phyloP scores from a whole-genome alignment of 768 basidiomycete genomes.

The Xanthoconium purpureum region DNA sequence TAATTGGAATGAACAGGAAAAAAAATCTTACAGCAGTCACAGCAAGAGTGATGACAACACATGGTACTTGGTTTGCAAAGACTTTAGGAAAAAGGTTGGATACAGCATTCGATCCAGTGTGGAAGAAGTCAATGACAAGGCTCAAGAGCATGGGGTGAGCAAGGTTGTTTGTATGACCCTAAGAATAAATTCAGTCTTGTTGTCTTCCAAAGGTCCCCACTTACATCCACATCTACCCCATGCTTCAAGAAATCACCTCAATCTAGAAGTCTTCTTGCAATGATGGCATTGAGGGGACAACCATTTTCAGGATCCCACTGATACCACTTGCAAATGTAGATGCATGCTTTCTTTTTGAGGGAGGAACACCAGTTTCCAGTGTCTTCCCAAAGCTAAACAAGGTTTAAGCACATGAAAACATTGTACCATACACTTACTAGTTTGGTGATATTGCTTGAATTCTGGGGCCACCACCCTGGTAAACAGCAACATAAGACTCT shows the following conservation, averaged over 20 bases:
- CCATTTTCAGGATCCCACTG: not conserved
- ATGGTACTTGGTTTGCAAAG: slow-evolving; percentile 3
- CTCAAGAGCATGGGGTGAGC: too few relatives aligned
- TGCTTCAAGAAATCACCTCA: too few relatives aligned
- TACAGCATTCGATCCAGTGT: too few relatives aligned
- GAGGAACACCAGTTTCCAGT: not conserved
- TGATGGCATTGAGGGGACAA: not conserved
- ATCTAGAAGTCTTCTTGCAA: not conserved
- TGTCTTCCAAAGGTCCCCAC: too few relatives aligned
- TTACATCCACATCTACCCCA: too few relatives aligned
- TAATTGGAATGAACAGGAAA: too few relatives aligned
- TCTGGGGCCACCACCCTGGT: too few relatives aligned
- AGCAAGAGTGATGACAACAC: not conserved
- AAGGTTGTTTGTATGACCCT: slow-evolving; percentile 7
- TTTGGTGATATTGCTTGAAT: too few relatives aligned
- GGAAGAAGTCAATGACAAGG: too few relatives aligned
- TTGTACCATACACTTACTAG: not conserved
- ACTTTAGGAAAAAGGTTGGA: not conserved
- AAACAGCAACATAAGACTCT: too few relatives aligned
- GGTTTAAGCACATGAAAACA: not conserved
- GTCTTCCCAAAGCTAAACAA: not conserved
- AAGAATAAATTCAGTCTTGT: too few relatives aligned
- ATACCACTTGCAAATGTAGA: not conserved
- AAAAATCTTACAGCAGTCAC: not conserved
- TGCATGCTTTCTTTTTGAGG: too few relatives aligned